Base-by-base conservation (phyloP, 164 flowering plant genomes). In the Paratinospora sagittata region DNA sequence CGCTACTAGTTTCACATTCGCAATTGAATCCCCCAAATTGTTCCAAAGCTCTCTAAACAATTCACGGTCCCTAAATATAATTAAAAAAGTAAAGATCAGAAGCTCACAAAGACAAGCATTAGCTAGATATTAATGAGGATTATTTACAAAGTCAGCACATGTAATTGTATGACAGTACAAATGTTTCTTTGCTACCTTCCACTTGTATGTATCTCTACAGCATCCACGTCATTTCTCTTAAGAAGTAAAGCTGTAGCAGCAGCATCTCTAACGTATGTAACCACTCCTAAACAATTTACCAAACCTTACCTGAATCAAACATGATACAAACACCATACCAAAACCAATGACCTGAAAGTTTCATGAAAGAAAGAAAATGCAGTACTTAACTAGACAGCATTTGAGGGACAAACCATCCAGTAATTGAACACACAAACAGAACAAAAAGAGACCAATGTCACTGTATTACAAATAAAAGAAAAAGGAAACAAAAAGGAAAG, bases 191-290 rank as follows among this genome's bases (percentile, higher is more conserved):
- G 24, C 26, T 79, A 87, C 97, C 96, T 90, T 82, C 87, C 96
- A 81, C 79, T 88, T 39, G 97, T 92, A 74, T 89, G 97, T 67
- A 92, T 85, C 81, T 92, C 96, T 64, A 92, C 49, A 41, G 96
- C 93, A 84, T 90, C 93, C 74, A 92, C 87, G 66, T 84, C 87
- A 41, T 78, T 70, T 75, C 85, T 80, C 74, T 76, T 75, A 27
- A 90, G 82, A 77, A 92, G 93, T 73, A 85, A 79, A 75, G 85
- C 76, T 47, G 92, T 85, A 23, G 87, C 76, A 70, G 78, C 58
- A 49, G 84, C 85, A 79, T 85, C 88, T 80, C 96, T 86, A 62
- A 88, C 72, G 67, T 88, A 89, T 13, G 86, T 83, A 70, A 76
- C 75, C 62, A 69, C 81, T 27, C 84, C 97, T 90, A 69, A 77